Conservation (phyloP, 805 yeast genomes). For the Candida quercuum region DNA sequence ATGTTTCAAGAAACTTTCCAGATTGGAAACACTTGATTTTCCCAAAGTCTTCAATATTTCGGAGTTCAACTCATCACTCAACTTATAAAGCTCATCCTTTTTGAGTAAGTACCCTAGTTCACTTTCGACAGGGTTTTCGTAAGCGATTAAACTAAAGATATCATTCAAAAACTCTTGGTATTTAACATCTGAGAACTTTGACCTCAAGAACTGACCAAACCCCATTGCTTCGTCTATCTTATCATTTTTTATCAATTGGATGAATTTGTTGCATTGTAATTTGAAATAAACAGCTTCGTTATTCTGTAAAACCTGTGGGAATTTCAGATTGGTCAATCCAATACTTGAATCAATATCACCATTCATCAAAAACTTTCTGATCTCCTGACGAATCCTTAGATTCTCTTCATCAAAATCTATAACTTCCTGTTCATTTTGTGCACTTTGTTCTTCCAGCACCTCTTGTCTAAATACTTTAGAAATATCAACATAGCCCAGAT, state of each 20-base stretch:
- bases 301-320: slow-evolving; percentile 32
- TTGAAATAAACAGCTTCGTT: slow-evolving; percentile 33
- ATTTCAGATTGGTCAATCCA: slow-evolving; percentile 19
- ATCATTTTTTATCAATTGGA: slow-evolving; percentile 29
- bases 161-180: slow-evolving; percentile 36
- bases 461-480: slow-evolving; percentile 48
- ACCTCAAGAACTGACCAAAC: slow-evolving; percentile 34
- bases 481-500: slow-evolving; percentile 52
- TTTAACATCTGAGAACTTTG: slow-evolving; percentile 25
- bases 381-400: slow-evolving; percentile 37
- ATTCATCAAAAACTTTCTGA: slow-evolving; percentile 35
- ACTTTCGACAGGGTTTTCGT: slow-evolving; percentile 38
- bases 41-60: slow-evolving; percentile 38
- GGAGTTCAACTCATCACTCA: slow-evolving; percentile 38
- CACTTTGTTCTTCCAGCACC: slow-evolving; percentile 24
- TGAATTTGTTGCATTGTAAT: slow-evolving; percentile 38
- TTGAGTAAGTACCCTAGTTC: slow-evolving; percentile 34
- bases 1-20: slow-evolving; percentile 39
- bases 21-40: slow-evolving; percentile 36
- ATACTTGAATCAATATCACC: slow-evolving; percentile 33
- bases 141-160: slow-evolving; percentile 48
- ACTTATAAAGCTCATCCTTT: slow-evolving; percentile 29
- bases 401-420: slow-evolving; percentile 31
- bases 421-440: slow-evolving; percentile 7
- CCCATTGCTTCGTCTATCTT: slow-evolving; percentile 30